phyloP scores from a whole-genome alignment of 805 yeast genomes.

The Blastobotrys parvus region DNA sequence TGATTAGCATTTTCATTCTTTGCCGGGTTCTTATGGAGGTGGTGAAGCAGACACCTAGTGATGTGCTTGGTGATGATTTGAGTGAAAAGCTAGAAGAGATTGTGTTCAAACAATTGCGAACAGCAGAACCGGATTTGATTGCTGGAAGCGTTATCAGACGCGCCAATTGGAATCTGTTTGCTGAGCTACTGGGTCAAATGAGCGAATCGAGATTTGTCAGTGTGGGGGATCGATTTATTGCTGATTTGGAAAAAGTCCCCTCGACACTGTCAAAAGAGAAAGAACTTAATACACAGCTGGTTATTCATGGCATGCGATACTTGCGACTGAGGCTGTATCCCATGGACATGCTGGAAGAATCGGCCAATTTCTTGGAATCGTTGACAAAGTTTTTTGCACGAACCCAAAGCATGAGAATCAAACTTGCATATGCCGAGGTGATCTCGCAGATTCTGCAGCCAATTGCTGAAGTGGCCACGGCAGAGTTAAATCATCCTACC shows the following conservation, averaged over 20 bases:
- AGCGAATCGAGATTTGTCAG: slow-evolving; percentile 73
- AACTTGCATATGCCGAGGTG: slow-evolving; percentile 79
- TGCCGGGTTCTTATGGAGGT: slow-evolving; percentile 91
- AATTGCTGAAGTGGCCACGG: slow-evolving; percentile 76
- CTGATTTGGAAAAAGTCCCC: slow-evolving; percentile 82
- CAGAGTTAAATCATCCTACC: slow-evolving; percentile 91
- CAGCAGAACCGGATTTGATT: slow-evolving; percentile 70
- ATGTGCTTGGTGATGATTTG: slow-evolving; percentile 65
- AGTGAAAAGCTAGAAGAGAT: slow-evolving; percentile 85
- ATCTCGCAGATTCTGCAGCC: slow-evolving; percentile 68
- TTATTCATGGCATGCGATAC: slow-evolving; percentile 89
- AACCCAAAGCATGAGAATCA: slow-evolving; percentile 56
- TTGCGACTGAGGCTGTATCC: slow-evolving; percentile 75
- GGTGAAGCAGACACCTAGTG: slow-evolving; percentile 77
- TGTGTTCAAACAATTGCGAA: slow-evolving; percentile 78
- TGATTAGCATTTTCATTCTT: slow-evolving; percentile 78
- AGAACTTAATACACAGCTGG: slow-evolving; percentile 57
- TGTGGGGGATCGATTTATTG: slow-evolving; percentile 89
- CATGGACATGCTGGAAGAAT: slow-evolving; percentile 81
- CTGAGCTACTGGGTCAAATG: slow-evolving; percentile 85
- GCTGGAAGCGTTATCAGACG: slow-evolving; percentile 68
- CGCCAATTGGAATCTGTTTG: slow-evolving; percentile 90
- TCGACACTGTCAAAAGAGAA: slow-evolving; percentile 37
- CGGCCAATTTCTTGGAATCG: slow-evolving; percentile 83
- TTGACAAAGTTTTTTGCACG: slow-evolving; percentile 71